Conservation (phyloP, 495 filamentous ascomycete species). For the Hypoxylon subgilvum region DNA sequence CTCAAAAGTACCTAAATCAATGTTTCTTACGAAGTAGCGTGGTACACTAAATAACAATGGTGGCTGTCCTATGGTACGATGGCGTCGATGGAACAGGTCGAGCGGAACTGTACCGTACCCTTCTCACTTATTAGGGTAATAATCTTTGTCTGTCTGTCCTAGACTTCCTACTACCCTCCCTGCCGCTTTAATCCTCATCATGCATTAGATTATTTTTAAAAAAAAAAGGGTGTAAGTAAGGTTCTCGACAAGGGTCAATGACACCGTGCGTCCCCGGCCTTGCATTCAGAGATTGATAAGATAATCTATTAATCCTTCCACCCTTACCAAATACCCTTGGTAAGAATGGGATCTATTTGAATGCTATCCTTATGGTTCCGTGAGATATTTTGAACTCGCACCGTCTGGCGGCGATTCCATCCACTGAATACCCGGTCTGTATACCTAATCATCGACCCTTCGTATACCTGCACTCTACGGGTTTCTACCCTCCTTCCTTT, state of each 20-base stretch:
- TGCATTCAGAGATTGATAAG: constrained; percentile 33
- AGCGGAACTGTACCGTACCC: not conserved
- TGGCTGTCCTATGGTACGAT: constrained; percentile 15
- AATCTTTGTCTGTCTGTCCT: not conserved
- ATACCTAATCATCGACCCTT: not conserved
- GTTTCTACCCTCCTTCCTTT: no score
- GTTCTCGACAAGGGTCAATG: constrained; percentile 20
- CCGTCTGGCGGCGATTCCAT: no score
- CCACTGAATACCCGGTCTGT: not conserved
- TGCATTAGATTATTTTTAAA: constrained; percentile 11
- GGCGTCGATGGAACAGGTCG: constrained; percentile 9
- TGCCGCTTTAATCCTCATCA: constrained; percentile 24
- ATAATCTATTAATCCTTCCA: constrained; percentile 24
- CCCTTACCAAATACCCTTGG: constrained; percentile 1
- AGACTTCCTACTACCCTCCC: constrained; percentile 10
- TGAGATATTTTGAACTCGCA: not conserved
- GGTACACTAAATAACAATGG: constrained; percentile 15
- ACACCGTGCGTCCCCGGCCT: constrained; percentile 7
- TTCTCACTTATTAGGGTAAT: not conserved
- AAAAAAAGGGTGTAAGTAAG: constrained; percentile 1
- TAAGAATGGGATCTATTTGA: not conserved
- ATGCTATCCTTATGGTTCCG: not conserved
- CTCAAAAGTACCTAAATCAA: constrained; percentile 10
- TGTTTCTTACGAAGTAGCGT: constrained; percentile 17
- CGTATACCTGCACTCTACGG: not conserved